phyloP scores from a whole-genome alignment of 2,329 filamentous ascomycete species.

The Venturia carpophila region DNA sequence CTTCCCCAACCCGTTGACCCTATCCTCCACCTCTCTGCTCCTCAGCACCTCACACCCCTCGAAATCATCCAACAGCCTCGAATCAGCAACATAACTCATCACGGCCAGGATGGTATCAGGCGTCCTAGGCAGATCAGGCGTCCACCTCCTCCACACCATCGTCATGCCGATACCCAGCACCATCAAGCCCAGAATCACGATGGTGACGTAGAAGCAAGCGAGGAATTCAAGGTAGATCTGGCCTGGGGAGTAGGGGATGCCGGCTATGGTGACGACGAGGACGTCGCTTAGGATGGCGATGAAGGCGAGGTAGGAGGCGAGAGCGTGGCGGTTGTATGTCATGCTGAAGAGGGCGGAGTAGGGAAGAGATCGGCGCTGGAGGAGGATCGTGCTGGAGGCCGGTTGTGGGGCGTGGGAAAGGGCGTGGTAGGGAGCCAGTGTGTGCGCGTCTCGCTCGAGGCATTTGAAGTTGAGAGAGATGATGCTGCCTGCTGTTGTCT shows the following conservation, averaged over 20 bases:
- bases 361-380: slow-evolving; percentile 3
- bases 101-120: slow-evolving; percentile 19
- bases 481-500: slow-evolving; percentile 3
- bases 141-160: slow-evolving; percentile 15
- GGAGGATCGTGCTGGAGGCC: slow-evolving; percentile 11
- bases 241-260: slow-evolving; percentile 17
- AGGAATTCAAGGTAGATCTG: slow-evolving; percentile 16
- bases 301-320: slow-evolving; percentile 16
- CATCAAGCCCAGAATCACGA: slow-evolving; percentile 19
- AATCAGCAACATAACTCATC: slow-evolving; percentile 19
- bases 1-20: slow-evolving; percentile 16
- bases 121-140: slow-evolving; percentile 18
- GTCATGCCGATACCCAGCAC: slow-evolving; percentile 12
- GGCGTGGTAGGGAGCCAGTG: slow-evolving; percentile 12
- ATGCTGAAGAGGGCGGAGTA: slow-evolving; percentile 16
- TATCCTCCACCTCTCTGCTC: background rate
- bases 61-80: slow-evolving; percentile 17
- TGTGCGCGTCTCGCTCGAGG: slow-evolving; percentile 11
- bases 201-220: slow-evolving; percentile 14
- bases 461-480: slow-evolving; percentile 13
- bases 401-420: background rate
- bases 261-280: slow-evolving; percentile 18
- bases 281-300: slow-evolving; percentile 18
- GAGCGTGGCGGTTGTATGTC: slow-evolving; percentile 12
- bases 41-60: slow-evolving; percentile 15